Base-by-base conservation (phyloP, 2,329 filamentous ascomycete genomes). In the Xylariaceae sp. region DNA sequence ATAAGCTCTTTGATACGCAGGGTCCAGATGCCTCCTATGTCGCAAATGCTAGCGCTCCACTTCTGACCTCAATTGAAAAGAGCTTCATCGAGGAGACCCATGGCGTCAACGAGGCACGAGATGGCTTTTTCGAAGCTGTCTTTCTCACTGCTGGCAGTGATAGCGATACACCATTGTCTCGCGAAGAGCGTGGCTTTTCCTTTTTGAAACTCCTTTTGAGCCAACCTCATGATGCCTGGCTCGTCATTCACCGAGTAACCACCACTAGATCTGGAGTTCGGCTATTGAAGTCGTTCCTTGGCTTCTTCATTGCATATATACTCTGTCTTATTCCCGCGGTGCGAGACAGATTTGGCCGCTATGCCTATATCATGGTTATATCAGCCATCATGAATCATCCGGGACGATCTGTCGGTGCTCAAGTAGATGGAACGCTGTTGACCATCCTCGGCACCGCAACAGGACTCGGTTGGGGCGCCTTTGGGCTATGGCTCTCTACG, bases 311-410 rank as follows among this genome's bases (percentile, higher is more conserved):
- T 51, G 77, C 82, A 2, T 85, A 85, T 66, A 69, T 81, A 1
- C 67, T 85, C 15, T 85, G 82, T 63, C 76, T 85, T 2, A 68
- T 84, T 4, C 80, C 80, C 1, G 66, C 66, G 2, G 74, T 79
- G 3, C 74, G 74, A n/a, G 58, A 69, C n/a, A 82, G 77, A 76
- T 73, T 85, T 3, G 83, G 83, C 1, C 74, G 72, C 13, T 81
- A 83, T 64, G 75, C 75, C 62, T 85, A 84, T 64, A 77, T 85
- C 60, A 80, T 83, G 74, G 78, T 76, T 3, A 69, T 86, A 52
- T 85, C 82, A 2, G 74, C 79, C n/a, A 77, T 85, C 17, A 65
- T 85, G 50, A 85, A 85, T 59, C 83, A 86, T 64, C 76, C 83
- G 2, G 81, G 79, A 18, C 75, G 83, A 44, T 78, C 80, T 1